Percentiles rank a stretch among this genome's conserved stretches.
phyloP scores from a whole-genome alignment of 495 filamentous ascomycete species.

The Xylaria curta region DNA sequence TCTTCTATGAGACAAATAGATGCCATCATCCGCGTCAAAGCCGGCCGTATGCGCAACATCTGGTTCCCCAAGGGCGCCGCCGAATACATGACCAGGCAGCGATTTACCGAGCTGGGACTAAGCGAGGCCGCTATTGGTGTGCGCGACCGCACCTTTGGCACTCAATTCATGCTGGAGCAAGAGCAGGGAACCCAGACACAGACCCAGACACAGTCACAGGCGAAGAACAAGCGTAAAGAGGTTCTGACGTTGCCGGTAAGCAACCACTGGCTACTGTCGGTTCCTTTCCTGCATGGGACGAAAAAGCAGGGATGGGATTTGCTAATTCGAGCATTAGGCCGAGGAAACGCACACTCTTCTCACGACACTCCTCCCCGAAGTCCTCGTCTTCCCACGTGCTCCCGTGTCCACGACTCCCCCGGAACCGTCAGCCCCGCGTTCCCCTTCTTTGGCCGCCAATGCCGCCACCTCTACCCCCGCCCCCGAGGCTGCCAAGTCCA shows the following conservation, averaged over 20 bases:
- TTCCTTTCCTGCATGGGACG: not conserved
- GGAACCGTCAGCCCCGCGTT: conserved; percentile 23
- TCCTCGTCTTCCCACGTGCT: conserved; percentile 88
- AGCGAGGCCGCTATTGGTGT: conserved; percentile 48
- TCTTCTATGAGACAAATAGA: conserved; percentile 34
- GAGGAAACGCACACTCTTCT: conserved; percentile 71
- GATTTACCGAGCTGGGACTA: conserved; percentile 50
- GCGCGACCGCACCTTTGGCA: conserved; percentile 47
- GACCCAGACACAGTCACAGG: conserved; percentile 6
- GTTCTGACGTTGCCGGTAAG: conserved; percentile 31
- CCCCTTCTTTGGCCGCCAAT: conserved; percentile 34
- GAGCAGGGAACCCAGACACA: conserved; percentile 12
- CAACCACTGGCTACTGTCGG: not conserved
- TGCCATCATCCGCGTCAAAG: conserved; percentile 51
- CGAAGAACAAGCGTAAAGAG: conserved; percentile 33
- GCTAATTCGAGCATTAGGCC: conserved; percentile 28
- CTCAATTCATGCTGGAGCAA: conserved; percentile 20
- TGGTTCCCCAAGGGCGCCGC: conserved; percentile 52
- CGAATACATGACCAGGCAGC: conserved; percentile 53
- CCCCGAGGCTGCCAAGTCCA: not conserved
- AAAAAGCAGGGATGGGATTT: not conserved
- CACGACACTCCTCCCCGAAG: conserved; percentile 85
- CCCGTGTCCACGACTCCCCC: conserved; percentile 25
- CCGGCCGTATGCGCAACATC: conserved; percentile 56
- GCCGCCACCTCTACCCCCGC: conserved; percentile 27